Evolutionary conservation across 305 asterid genomes (phyloP).

Genomic region (Fraxinus greggii): DNA sequence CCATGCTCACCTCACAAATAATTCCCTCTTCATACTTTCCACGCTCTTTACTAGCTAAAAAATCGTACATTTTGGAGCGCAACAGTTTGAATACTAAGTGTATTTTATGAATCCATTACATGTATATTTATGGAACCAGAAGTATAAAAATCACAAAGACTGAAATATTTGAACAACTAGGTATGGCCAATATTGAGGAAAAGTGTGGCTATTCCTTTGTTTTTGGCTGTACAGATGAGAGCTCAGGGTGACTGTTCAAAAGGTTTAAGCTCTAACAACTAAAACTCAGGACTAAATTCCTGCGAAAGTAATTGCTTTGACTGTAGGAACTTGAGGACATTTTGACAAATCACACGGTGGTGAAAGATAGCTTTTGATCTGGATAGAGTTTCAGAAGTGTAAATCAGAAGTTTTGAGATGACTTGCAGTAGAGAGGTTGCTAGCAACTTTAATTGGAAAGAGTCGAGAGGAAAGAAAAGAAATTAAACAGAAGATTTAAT

Average conservation of each 20-base stretch:
- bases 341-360: background rate
- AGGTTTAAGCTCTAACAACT: background rate
- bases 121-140: background rate
- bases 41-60: background rate
- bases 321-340: background rate
- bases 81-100: constrained; percentile 3
- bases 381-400: background rate
- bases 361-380: background rate
- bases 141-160: background rate
- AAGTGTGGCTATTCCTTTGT: background rate
- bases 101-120: background rate
- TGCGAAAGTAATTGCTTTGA: background rate
- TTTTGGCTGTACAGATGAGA: background rate
- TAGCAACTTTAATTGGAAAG: background rate
- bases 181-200: background rate
- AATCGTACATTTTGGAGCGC: background rate
- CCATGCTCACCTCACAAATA: constrained; percentile 4
- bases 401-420: background rate
- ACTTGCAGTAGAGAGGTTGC: background rate
- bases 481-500: background rate
- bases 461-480: background rate
- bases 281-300: background rate
- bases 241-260: background rate
- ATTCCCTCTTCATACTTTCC: background rate
- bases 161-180: background rate